A percentile compares a stretch with the other conserved stretches of the same genome.
Conservation (phyloP, 2,329 filamentous ascomycete species). For the Fusarium sp. region DNA sequence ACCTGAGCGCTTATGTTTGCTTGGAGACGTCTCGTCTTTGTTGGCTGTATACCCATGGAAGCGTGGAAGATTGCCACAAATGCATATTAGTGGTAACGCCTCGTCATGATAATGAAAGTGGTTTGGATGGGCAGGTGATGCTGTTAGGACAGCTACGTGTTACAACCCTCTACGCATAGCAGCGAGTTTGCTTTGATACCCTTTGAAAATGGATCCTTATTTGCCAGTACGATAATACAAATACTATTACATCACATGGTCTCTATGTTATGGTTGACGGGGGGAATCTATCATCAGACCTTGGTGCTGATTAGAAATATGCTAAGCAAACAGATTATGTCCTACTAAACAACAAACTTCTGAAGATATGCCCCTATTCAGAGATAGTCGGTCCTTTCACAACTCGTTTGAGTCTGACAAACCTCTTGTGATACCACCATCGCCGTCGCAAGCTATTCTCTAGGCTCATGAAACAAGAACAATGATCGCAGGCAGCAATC, state of each 20-base stretch:
- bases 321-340: background rate
- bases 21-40: background rate
- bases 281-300: background rate
- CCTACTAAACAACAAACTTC: background rate
- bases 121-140: background rate
- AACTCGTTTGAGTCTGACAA: background rate
- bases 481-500: background rate
- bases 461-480: slow-evolving; percentile 23
- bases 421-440: slow-evolving; percentile 17
- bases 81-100: slow-evolving; percentile 3
- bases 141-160: slow-evolving; percentile 1
- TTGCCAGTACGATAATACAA: background rate
- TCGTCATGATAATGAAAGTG: slow-evolving; percentile 32
- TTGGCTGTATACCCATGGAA: background rate
- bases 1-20: slow-evolving; percentile 44
- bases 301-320: background rate
- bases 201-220: slow-evolving; percentile 13
- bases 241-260: background rate
- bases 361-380: background rate
- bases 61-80: background rate
- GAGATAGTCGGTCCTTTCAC: slow-evolving; percentile 23
- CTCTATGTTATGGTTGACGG: background rate
- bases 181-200: slow-evolving; percentile 37
- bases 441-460: background rate
- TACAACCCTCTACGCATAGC: background rate